phyloP scores from a whole-genome alignment of 2,329 filamentous ascomycete species.

The Rhexocercosporidium sp. region DNA sequence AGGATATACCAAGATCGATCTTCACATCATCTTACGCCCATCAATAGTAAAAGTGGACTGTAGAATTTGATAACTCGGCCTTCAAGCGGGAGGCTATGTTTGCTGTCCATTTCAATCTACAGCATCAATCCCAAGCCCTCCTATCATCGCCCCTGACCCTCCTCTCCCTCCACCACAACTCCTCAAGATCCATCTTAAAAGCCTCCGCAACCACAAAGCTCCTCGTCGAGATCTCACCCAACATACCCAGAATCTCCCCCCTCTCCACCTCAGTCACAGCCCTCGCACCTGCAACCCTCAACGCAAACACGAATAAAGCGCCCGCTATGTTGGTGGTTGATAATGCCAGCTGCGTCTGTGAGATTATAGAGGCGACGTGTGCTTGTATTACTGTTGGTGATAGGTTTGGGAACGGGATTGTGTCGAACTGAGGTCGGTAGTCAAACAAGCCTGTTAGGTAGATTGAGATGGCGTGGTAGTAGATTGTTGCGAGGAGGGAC shows the following conservation, averaged over 20 bases:
- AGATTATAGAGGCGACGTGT: conserved; percentile 29
- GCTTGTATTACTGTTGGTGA: conserved; percentile 10
- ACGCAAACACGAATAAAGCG: conserved; percentile 33
- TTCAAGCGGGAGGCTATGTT: too few species aligned
- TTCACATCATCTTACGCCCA: too few species aligned
- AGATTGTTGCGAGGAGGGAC: conserved; percentile 23
- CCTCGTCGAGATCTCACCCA: conserved; percentile 27
- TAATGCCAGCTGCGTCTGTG: conserved; percentile 17
- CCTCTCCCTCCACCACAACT: conserved; percentile 18
- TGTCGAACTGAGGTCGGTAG: conserved; percentile 27
- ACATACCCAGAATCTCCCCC: conserved; percentile 19
- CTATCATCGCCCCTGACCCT: not conserved
- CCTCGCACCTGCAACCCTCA: conserved; percentile 34
- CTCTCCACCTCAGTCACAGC: conserved; percentile 18
- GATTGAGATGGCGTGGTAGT: conserved; percentile 32
- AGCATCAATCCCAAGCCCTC: not conserved
- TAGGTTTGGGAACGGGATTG: conserved; percentile 15
- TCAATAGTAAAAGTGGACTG: too few species aligned
- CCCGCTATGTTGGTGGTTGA: conserved; percentile 27
- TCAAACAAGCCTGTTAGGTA: conserved; percentile 36
- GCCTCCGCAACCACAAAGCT: conserved; percentile 34
- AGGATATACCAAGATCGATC: too few species aligned
- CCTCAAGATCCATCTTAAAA: conserved; percentile 28
- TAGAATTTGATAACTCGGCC: too few species aligned
- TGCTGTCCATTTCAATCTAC: too few species aligned